phyloP scores from a whole-genome alignment of 306 rosid genomes.

The Lupinus albus region DNA sequence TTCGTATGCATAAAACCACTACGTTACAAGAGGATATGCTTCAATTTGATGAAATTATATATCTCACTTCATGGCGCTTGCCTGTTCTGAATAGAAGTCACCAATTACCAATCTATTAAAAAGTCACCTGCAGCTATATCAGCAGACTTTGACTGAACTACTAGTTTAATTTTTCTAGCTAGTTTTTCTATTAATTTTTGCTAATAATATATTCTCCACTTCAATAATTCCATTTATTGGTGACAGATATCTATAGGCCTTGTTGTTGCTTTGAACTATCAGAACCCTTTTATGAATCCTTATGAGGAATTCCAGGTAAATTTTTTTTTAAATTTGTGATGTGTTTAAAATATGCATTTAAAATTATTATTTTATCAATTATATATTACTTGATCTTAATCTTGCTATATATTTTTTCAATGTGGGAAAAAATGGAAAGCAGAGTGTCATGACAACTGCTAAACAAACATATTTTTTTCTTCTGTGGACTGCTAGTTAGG shows the following conservation, averaged over 20 bases:
- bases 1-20: conserved; percentile 4
- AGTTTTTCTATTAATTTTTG: conserved; percentile 17
- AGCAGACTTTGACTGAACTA: conserved; percentile 24
- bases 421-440: not conserved
- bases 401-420: conserved; percentile 32
- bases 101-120: conserved; percentile 4
- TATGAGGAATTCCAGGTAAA: conserved; percentile 96
- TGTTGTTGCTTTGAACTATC: conserved; percentile 89
- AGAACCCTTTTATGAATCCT: conserved; percentile 79
- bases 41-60: conserved; percentile 28
- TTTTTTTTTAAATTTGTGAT: conserved; percentile 8
- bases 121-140: conserved; percentile 24
- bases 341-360: not conserved
- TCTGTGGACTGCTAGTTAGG: not conserved
- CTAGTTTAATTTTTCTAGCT: conserved; percentile 5
- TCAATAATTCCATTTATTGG: conserved; percentile 35
- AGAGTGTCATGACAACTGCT: not conserved
- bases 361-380: not conserved
- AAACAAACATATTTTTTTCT: not conserved
- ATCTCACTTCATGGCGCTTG: conserved; percentile 17
- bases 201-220: conserved; percentile 22
- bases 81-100: conserved; percentile 31
- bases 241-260: conserved; percentile 84
- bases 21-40: not conserved
- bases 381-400: conserved; percentile 5